phyloP scores from a whole-genome alignment of 2,329 filamentous ascomycete genomes.

The Chrysoporthe austroafricana region DNA sequence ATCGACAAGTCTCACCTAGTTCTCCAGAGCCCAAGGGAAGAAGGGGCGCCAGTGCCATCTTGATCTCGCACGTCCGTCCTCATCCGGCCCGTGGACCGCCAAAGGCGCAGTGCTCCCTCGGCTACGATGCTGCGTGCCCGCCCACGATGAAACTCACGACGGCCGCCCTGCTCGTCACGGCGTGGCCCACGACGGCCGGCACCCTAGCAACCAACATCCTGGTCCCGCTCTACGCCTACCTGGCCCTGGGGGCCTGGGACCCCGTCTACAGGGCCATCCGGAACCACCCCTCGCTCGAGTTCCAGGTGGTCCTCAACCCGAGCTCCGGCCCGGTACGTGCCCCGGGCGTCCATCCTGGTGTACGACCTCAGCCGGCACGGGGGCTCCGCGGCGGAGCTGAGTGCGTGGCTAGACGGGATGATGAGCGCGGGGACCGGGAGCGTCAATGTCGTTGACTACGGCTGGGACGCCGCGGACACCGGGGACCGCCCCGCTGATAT shows the following conservation, averaged over 20 bases:
- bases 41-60: too few species aligned
- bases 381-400: neutral
- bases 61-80: neutral
- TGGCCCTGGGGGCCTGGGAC: conserved; percentile 5
- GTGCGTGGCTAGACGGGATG: conserved; percentile 11
- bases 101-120: too few species aligned
- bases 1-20: too few species aligned
- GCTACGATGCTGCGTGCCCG: neutral
- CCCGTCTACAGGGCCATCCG: conserved; percentile 9
- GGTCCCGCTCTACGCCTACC: conserved; percentile 13
- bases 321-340: conserved; percentile 16
- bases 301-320: conserved; percentile 24
- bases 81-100: neutral
- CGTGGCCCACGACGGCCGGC: neutral
- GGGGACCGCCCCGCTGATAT: neutral
- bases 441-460: conserved; percentile 2
- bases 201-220: neutral
- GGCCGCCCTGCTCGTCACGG: neutral
- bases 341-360: conserved; percentile 11
- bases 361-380: neutral
- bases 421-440: conserved; percentile 1
- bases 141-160: neutral
- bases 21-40: too few species aligned
- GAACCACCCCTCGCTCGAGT: conserved; percentile 12
- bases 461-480: conserved; percentile 1